A percentile compares a stretch with the other conserved stretches of the same genome.
phyloP scores from a whole-genome alignment of 306 rosid species.

The Cajanus cajan region DNA sequence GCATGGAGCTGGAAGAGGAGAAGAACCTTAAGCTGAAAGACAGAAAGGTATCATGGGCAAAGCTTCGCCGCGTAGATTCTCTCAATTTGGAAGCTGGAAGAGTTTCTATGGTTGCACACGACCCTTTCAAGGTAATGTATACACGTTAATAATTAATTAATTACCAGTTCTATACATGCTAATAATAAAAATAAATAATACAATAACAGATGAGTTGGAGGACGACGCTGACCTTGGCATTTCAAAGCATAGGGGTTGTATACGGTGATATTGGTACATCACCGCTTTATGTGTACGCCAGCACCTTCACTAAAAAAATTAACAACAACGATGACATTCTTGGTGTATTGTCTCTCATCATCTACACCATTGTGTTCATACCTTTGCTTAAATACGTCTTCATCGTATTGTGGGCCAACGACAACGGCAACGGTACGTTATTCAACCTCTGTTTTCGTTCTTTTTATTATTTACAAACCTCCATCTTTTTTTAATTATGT shows the following conservation, averaged over 20 bases:
- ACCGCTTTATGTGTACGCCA: slow-evolving; percentile 65
- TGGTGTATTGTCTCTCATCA: slow-evolving; percentile 71
- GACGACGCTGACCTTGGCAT: slow-evolving; percentile 58
- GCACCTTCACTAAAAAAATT: slow-evolving; percentile 47
- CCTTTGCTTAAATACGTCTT: slow-evolving; percentile 77
- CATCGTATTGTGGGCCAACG: slow-evolving; percentile 74
- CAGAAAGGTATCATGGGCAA: slow-evolving; percentile 63
- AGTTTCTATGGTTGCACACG: slow-evolving; percentile 33
- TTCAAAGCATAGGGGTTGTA: slow-evolving; percentile 80
- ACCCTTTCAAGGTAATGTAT: slow-evolving; percentile 45
- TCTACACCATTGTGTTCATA: slow-evolving; percentile 59
- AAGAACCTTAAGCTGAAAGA: slow-evolving; percentile 34
- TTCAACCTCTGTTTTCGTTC: not conserved
- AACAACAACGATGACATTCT: slow-evolving; percentile 45
- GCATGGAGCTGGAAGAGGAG: not conserved
- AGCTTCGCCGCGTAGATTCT: slow-evolving; percentile 70
- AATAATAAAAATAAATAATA: too few relatives aligned
- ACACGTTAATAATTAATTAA: too few relatives aligned
- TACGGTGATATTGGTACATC: slow-evolving; percentile 95
- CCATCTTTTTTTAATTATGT: too few relatives aligned
- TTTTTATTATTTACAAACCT: too few relatives aligned
- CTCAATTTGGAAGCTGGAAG: slow-evolving; percentile 85
- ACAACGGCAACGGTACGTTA: slow-evolving; percentile 67
- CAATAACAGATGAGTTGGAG: slow-evolving; percentile 39
- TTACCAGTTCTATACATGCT: too few relatives aligned